Percentiles rank a stretch among this genome's conserved stretches.
Conservation (phyloP, 306 rosid genomes). For the Lithocarpus polystachyus region DNA sequence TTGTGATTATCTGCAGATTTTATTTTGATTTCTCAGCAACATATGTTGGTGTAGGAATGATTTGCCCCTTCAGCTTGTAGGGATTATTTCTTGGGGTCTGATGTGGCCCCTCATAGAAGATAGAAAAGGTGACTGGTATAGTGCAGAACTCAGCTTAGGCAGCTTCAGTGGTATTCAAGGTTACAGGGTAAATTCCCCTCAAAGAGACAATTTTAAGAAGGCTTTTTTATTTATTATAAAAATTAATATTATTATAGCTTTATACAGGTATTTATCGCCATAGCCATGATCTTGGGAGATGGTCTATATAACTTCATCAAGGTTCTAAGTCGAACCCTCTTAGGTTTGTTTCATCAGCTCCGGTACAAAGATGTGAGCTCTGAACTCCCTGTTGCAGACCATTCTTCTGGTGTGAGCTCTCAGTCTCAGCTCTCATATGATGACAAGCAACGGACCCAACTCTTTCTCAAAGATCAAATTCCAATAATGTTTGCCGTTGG, state of each 20-base stretch:
- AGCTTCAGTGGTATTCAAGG: not conserved
- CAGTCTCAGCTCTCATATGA: not conserved
- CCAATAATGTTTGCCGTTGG: conserved; percentile 3
- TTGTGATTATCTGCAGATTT: conserved; percentile 1
- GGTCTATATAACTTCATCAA: not conserved
- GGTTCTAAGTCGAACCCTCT: not conserved
- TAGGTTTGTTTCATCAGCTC: not conserved
- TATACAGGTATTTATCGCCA: not conserved
- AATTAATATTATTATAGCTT: not conserved
- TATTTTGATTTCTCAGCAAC: conserved; percentile 14
- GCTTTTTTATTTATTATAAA: not conserved
- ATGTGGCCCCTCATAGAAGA: conserved; percentile 19
- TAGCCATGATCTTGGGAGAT: conserved; percentile 13
- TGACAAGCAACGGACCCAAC: not conserved
- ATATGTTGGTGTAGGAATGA: conserved; percentile 16
- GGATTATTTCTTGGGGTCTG: conserved; percentile 16
- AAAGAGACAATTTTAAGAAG: not conserved
- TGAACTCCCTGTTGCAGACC: not conserved
- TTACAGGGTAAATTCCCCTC: conserved; percentile 1
- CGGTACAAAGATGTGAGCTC: not conserved
- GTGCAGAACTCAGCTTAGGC: not conserved
- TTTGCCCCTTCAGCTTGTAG: conserved; percentile 16
- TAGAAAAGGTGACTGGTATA: not conserved
- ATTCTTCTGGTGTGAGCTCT: not conserved
- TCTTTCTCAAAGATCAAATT: conserved; percentile 11